These are phyloP conservation scores for Micractinium sp. DNA, from an alignment of 139 green algal species.

Conservation along the genomic window DNA sequence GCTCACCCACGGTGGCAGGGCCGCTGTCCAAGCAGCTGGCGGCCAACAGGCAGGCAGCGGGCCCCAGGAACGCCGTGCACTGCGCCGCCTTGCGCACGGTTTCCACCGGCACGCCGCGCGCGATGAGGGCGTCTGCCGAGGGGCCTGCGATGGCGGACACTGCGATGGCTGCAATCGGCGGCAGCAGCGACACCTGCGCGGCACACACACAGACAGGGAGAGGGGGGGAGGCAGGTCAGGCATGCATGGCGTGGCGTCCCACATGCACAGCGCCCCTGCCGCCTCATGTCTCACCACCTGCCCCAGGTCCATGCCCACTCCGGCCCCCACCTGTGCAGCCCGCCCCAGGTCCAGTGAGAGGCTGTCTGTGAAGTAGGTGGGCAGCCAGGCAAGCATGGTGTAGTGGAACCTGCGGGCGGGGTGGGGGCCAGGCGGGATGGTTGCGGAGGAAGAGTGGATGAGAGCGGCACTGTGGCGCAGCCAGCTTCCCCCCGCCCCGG, in stretches of 20 bases:
- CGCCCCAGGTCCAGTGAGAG: constrained; percentile 82
- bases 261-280: no score
- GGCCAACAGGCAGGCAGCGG: constrained; percentile 78
- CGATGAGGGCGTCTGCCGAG: constrained; percentile 79
- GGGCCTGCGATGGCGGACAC: constrained; percentile 62
- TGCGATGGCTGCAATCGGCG: constrained; percentile 80
- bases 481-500: no score
- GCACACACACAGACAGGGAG: no score
- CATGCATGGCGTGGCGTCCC: no score
- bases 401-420: constrained; percentile 83
- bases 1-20: constrained; percentile 15
- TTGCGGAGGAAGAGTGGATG: no score
- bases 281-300: no score
- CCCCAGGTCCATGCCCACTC: no score
- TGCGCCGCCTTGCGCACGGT: constrained; percentile 89
- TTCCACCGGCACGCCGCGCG: constrained; percentile 62
- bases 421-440: no score
- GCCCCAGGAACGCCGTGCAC: constrained; percentile 86
- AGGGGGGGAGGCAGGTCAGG: neutral
- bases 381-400: constrained; percentile 97
- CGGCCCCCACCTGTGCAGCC: constrained; percentile 57
- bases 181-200: constrained; percentile 80
- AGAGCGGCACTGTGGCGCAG: no score
- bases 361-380: constrained; percentile 92
- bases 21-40: constrained; percentile 43